These are phyloP conservation scores for Podila epicladia DNA, from an alignment of 192 early-diverging fungal genomes.

Conservation along the genomic window DNA sequence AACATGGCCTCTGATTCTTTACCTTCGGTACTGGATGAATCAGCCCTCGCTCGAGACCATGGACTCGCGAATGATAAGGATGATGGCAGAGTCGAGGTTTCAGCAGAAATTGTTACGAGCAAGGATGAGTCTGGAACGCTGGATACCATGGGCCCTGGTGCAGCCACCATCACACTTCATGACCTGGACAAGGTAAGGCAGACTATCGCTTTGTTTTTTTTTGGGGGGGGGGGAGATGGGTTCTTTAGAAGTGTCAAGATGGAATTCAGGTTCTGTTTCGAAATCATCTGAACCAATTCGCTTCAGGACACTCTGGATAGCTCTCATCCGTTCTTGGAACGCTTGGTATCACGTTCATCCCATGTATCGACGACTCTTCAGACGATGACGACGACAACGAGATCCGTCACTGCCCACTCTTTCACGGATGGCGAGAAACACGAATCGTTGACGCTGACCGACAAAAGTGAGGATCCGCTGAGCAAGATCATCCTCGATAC, in stretches of 20 bases:
- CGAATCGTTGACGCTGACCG: neutral
- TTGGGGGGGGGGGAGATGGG: neutral
- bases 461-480: neutral
- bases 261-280: neutral
- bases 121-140: neutral
- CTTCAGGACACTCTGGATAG: slow-evolving; percentile 28
- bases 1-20: neutral
- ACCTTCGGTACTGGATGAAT: neutral
- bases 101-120: neutral
- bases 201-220: neutral
- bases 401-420: neutral
- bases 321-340: slow-evolving; percentile 20
- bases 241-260: neutral
- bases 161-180: neutral
- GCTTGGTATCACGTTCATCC: slow-evolving; percentile 22
- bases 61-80: neutral
- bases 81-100: neutral
- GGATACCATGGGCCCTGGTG: neutral
- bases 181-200: slow-evolving; percentile 16
- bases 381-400: slow-evolving; percentile 7
- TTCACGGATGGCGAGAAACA: neutral
- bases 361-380: slow-evolving; percentile 1
- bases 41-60: neutral
- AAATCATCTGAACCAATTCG: slow-evolving; percentile 39
- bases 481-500: neutral